Evolutionary conservation across 2,329 filamentous ascomycete species (phyloP).

Genomic region (Tolypocladium tundrense): DNA sequence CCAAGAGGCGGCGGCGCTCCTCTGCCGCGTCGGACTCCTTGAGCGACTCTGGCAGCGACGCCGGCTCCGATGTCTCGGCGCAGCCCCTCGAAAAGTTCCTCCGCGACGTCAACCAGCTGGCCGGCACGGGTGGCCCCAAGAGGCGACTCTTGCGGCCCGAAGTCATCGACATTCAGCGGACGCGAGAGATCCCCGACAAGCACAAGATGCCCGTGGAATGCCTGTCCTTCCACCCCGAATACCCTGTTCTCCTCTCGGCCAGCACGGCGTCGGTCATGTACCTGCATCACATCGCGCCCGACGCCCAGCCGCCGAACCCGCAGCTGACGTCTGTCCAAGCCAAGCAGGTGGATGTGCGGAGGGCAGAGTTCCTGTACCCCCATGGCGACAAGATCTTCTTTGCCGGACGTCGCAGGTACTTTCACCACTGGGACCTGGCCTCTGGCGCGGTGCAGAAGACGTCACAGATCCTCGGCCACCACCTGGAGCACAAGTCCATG

Average conservation of each 20-base stretch:
- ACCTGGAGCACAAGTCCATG: slow-evolving; percentile 80
- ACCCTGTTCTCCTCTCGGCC: slow-evolving; percentile 81
- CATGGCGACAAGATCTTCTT: slow-evolving; percentile 74
- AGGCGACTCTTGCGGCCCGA: slow-evolving; percentile 72
- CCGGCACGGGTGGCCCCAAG: slow-evolving; percentile 40
- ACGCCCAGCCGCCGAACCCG: slow-evolving; percentile 71
- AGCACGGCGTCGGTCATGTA: slow-evolving; percentile 78
- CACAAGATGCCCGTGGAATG: slow-evolving; percentile 74
- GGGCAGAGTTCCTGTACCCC: slow-evolving; percentile 68
- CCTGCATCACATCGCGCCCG: slow-evolving; percentile 78
- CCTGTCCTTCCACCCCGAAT: slow-evolving; percentile 79
- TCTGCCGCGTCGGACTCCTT: slow-evolving; percentile 40
- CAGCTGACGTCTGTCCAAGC: slow-evolving; percentile 84
- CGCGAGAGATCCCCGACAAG: slow-evolving; percentile 71
- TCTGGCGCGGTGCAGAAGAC: slow-evolving; percentile 78
- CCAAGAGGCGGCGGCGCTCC: slow-evolving; percentile 40
- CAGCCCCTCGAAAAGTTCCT: slow-evolving; percentile 74
- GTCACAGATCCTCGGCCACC: slow-evolving; percentile 61
- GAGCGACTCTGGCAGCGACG: slow-evolving; percentile 46
- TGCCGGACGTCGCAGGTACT: slow-evolving; percentile 78
- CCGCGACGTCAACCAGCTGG: slow-evolving; percentile 61
- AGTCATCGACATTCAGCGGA: slow-evolving; percentile 79
- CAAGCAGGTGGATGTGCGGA: slow-evolving; percentile 71
- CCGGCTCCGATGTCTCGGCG: slow-evolving; percentile 52
- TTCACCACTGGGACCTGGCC: slow-evolving; percentile 86